Conservation (phyloP, 2,329 filamentous ascomycete species). For the Claviceps humidiphila region DNA sequence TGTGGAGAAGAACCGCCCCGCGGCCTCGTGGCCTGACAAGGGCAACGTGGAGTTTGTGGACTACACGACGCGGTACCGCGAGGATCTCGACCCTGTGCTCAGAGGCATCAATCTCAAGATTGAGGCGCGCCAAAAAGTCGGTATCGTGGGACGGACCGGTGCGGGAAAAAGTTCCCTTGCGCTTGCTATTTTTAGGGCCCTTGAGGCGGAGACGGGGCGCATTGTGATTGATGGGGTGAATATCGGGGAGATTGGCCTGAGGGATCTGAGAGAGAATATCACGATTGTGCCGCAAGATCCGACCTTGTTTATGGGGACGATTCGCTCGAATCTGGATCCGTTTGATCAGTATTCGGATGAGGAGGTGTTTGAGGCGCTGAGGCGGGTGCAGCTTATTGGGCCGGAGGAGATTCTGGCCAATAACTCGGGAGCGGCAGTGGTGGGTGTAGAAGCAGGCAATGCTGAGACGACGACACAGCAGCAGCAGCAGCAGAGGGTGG, state of each 20-base stretch:
- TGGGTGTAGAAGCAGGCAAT: background rate
- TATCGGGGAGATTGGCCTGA: conserved; percentile 79
- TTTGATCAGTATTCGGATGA: conserved; percentile 83
- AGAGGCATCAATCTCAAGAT: conserved; percentile 79
- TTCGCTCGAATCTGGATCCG: conserved; percentile 85
- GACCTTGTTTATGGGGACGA: conserved; percentile 84
- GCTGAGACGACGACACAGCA: too few relatives aligned
- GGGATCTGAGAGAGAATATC: conserved; percentile 82
- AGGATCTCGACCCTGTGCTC: conserved; percentile 77
- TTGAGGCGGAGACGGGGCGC: conserved; percentile 81
- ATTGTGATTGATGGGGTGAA: conserved; percentile 89
- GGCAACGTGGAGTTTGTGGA: conserved; percentile 78
- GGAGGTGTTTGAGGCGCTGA: conserved; percentile 74
- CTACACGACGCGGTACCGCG: conserved; percentile 81
- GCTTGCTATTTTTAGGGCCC: conserved; percentile 79
- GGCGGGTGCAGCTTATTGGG: conserved; percentile 77
- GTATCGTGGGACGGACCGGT: conserved; percentile 88
- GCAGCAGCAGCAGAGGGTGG: conserved; percentile 1
- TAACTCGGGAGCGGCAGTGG: conserved; percentile 9
- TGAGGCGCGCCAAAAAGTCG: conserved; percentile 76
- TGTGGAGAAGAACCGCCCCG: conserved; percentile 65
- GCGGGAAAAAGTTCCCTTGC: conserved; percentile 95
- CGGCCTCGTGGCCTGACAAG: conserved; percentile 69
- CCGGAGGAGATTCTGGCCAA: conserved; percentile 30
- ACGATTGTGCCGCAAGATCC: conserved; percentile 97